Evolutionary conservation across 169 alveolate species (phyloP).

Genomic region (Plasmodium gallinaceum): DNA sequence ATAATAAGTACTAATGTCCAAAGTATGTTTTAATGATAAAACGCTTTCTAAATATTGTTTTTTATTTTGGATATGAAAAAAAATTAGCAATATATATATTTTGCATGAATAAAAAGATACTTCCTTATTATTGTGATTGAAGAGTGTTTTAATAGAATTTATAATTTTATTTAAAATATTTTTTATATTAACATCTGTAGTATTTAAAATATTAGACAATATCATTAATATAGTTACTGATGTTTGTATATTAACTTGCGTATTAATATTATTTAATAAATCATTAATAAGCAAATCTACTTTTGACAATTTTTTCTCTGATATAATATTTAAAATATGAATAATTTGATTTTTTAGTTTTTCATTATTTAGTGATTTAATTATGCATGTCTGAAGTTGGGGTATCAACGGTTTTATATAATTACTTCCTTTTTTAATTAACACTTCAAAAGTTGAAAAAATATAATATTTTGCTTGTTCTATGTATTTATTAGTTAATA

Average conservation of each 20-base stretch:
- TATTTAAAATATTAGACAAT: constrained; percentile 65
- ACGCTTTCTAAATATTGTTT: constrained; percentile 51
- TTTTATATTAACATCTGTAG: constrained; percentile 29
- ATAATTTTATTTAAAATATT: constrained; percentile 59
- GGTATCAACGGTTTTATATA: constrained; percentile 66
- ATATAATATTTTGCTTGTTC: constrained; percentile 69
- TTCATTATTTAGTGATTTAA: constrained; percentile 72
- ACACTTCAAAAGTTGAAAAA: constrained; percentile 60
- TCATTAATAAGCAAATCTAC: constrained; percentile 73
- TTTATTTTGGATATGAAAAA: constrained; percentile 60
- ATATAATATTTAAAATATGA: constrained; percentile 66
- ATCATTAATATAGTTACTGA: constrained; percentile 72
- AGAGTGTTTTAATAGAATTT: constrained; percentile 29
- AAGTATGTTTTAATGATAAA: constrained; percentile 7
- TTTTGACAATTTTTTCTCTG: constrained; percentile 72
- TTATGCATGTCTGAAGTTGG: constrained; percentile 75
- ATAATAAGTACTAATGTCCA: constrained; percentile 14
- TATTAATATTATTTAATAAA: constrained; percentile 68
- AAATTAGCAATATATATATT: constrained; percentile 47
- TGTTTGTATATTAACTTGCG: constrained; percentile 36
- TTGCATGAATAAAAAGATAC: constrained; percentile 60
- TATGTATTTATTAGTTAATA: constrained; percentile 73
- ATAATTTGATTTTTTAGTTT: constrained; percentile 75
- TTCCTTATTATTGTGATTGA: constrained; percentile 38
- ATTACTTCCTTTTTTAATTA: constrained; percentile 71